Conservation (phyloP, 1,284 basidiomycete species). For the Albatrellus sp. region DNA sequence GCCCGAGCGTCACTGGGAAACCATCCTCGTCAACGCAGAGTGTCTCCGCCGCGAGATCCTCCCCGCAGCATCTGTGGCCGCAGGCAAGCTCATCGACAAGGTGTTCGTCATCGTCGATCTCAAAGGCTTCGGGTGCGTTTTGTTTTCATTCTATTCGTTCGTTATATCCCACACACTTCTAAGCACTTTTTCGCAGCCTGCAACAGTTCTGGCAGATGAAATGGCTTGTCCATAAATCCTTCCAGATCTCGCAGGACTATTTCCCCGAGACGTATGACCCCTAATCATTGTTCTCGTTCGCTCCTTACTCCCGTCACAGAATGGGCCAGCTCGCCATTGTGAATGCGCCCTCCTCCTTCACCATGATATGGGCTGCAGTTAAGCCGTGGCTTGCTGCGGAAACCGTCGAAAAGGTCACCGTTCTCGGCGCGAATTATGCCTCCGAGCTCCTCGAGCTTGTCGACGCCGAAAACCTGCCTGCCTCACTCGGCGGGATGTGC, state of each 20-base stretch:
- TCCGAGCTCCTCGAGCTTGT: constrained; percentile 40
- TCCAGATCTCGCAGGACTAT: constrained; percentile 67
- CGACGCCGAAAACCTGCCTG: constrained; percentile 39
- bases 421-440: constrained; percentile 47
- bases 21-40: constrained; percentile 49
- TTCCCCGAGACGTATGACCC: constrained; percentile 56
- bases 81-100: constrained; percentile 35
- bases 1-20: constrained; percentile 52
- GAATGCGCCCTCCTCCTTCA: constrained; percentile 60
- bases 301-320: constrained; percentile 17
- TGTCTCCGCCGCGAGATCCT: constrained; percentile 49
- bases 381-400: constrained; percentile 63
- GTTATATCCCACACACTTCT: neutral
- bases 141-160: neutral
- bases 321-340: constrained; percentile 60
- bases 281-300: neutral
- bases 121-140: constrained; percentile 48
- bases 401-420: constrained; percentile 51
- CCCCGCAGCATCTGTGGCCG: constrained; percentile 45
- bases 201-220: constrained; percentile 67
- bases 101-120: constrained; percentile 56
- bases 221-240: constrained; percentile 39
- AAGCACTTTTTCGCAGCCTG: constrained; percentile 25
- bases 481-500: constrained; percentile 34
- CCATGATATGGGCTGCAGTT: constrained; percentile 55